phyloP scores from a whole-genome alignment of 83 land plant species.

The Isoetes engelmannii region DNA sequence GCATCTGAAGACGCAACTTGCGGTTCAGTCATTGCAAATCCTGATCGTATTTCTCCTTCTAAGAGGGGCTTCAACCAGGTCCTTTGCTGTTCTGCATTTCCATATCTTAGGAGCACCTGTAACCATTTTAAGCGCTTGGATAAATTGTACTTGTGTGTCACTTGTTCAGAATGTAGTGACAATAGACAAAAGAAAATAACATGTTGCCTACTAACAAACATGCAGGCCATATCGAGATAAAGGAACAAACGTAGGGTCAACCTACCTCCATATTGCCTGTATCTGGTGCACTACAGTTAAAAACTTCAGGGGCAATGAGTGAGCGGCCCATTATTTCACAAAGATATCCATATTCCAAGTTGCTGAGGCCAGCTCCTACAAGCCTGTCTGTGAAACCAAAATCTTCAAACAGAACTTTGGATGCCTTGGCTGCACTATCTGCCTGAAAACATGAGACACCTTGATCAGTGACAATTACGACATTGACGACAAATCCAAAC shows the following conservation, averaged over 20 bases:
- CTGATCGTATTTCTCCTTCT: constrained; percentile 89
- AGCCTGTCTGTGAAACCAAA: constrained; percentile 26
- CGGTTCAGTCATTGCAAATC: constrained; percentile 99
- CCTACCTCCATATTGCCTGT: constrained; percentile 99
- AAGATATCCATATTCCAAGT: constrained; percentile 90
- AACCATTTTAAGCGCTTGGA: neutral
- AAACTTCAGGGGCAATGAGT: constrained; percentile 84
- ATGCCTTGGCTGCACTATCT: constrained; percentile 82
- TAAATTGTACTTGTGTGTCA: neutral
- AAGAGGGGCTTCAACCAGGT: constrained; percentile 86
- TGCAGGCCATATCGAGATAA: neutral
- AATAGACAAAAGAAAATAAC: too few relatives aligned
- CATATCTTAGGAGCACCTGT: constrained; percentile 89
- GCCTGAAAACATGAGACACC: constrained; percentile 44
- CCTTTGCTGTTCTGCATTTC: constrained; percentile 66
- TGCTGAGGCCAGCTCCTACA: constrained; percentile 90
- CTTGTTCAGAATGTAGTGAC: neutral
- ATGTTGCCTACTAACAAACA: neutral
- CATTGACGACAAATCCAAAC: too few relatives aligned
- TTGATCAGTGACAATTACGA: neutral
- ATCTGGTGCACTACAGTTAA: constrained; percentile 92
- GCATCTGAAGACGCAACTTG: constrained; percentile 99
- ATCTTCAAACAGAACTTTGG: constrained; percentile 43
- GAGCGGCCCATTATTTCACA: constrained; percentile 97
- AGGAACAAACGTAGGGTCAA: neutral